Evolutionary conservation across 2,329 filamentous ascomycete species (phyloP).

Genomic region (Atkinsonella texensis): DNA sequence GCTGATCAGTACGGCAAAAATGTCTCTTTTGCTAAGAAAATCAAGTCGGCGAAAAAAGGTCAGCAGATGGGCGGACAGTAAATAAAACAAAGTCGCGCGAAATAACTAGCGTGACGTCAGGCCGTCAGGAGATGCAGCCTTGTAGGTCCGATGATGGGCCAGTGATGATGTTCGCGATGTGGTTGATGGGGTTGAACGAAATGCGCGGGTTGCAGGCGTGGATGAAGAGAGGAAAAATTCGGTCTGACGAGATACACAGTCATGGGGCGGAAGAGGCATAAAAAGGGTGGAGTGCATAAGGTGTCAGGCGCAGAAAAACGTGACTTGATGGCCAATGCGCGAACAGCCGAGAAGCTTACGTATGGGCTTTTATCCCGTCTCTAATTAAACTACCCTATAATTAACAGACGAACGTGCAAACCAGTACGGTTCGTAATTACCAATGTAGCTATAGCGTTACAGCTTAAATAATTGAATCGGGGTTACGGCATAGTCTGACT

Average conservation of each 20-base stretch:
- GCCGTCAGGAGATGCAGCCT: neutral
- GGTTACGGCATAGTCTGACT: too few relatives aligned
- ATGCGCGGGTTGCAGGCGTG: neutral
- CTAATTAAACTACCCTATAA: too few relatives aligned
- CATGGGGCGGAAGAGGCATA: neutral
- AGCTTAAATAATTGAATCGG: too few relatives aligned
- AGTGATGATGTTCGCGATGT: neutral
- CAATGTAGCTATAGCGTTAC: too few relatives aligned
- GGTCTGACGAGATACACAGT: neutral
- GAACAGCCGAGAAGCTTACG: too few relatives aligned
- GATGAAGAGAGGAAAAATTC: neutral
- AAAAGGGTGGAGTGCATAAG: constrained; percentile 2
- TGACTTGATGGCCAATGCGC: neutral
- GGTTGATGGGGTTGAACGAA: constrained; percentile 1
- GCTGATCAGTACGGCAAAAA: constrained; percentile 1
- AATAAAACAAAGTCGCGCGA: neutral
- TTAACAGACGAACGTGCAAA: too few relatives aligned
- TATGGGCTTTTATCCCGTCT: too few relatives aligned
- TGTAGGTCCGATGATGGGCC: neutral
- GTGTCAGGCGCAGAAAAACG: constrained; percentile 3
- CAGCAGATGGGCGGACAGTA: neutral
- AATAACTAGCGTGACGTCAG: neutral
- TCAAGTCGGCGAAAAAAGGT: neutral
- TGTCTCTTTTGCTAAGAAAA: neutral
- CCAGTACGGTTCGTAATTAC: too few relatives aligned